Evolutionary conservation across 352 stramenopile species (phyloP), one percentile per base, ranked within the genome.

Genomic region (Aphanomyces cochlioides): DNA sequence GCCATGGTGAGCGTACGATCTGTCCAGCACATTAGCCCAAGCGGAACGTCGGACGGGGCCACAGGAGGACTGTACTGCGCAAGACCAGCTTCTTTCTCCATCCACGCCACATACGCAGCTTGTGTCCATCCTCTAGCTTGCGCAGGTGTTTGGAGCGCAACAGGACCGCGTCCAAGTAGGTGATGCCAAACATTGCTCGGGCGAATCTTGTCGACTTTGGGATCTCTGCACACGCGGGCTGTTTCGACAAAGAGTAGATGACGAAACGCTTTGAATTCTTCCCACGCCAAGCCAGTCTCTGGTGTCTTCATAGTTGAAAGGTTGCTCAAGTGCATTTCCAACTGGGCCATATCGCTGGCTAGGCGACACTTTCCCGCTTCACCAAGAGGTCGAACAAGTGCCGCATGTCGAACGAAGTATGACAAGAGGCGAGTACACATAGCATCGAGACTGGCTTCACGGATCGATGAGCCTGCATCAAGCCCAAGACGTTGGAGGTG

Each of bases 141-240:
- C 65, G 92, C 83, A 37, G 87, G 87, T 13, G 92, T 65, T 74
- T 92, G 82, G 47, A 95, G 66, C 75, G 90, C 86, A 17, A 79
- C 66, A 4, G 86, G 85, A 28, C 77, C 85, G 3, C 86, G 82
- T 45, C 82, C 77, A 37, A 90, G 89, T 61, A 95, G 66, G 54
- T 95, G 84, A 56, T 95, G 87, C 85, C 87, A 95, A 56, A 95
- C 84, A 17, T 93, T 95, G 63, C 84, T 90, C 3, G 87, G 87
- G 0, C 86, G 84, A 54, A 95, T 79, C 71, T 90, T 92, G 72
- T 95, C 87, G 39, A 95, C 77, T 40, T 78, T 89, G 13, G 69
- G 75, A 68, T 95, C 87, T 1, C 86, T 79, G 13, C 90, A 68
- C 59, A 93, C 79, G 15, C 74, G 79, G 60, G 43, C 76, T 38